Evolutionary conservation across 1,284 basidiomycete species (phyloP).

Genomic region (Trametes polyzona): DNA sequence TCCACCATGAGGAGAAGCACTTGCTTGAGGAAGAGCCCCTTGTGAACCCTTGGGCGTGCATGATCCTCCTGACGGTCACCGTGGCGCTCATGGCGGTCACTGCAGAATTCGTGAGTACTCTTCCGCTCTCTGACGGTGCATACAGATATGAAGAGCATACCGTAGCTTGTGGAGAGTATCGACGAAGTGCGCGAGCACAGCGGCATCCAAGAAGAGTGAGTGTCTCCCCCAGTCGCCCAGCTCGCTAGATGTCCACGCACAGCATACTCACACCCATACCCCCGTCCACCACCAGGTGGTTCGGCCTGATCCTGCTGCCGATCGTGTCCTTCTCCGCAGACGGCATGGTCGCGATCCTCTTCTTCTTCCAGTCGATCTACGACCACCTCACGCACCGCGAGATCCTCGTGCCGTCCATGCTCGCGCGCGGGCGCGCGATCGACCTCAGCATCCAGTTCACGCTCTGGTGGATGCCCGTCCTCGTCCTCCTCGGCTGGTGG

Average conservation of each 20-base stretch:
- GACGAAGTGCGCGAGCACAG: slow-evolving; percentile 51
- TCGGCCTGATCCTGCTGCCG: slow-evolving; percentile 70
- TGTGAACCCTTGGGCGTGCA: slow-evolving; percentile 62
- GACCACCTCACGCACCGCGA: slow-evolving; percentile 14
- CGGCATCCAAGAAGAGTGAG: slow-evolving; percentile 54
- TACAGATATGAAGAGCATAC: not conserved
- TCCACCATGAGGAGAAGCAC: slow-evolving; percentile 48
- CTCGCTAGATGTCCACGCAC: not conserved
- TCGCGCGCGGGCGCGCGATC: slow-evolving; percentile 43
- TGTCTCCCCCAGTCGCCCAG: slow-evolving; percentile 2
- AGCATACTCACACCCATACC: not conserved
- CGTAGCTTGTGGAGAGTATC: slow-evolving; percentile 64
- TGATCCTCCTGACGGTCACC: slow-evolving; percentile 52
- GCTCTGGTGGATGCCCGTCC: slow-evolving; percentile 45
- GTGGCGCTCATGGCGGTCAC: slow-evolving; percentile 67
- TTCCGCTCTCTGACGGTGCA: not conserved
- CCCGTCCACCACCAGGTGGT: slow-evolving; percentile 50
- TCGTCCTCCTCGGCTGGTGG: slow-evolving; percentile 44
- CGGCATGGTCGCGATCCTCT: slow-evolving; percentile 57
- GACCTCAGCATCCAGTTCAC: slow-evolving; percentile 49
- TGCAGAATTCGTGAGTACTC: slow-evolving; percentile 61
- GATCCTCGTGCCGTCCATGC: slow-evolving; percentile 33
- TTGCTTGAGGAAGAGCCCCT: slow-evolving; percentile 52
- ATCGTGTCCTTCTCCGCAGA: slow-evolving; percentile 73
- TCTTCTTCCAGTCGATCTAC: slow-evolving; percentile 44